These are phyloP conservation scores for Fusarium veterinarium DNA, from an alignment of 2,329 filamentous ascomycete genomes.

Conservation along the genomic window DNA sequence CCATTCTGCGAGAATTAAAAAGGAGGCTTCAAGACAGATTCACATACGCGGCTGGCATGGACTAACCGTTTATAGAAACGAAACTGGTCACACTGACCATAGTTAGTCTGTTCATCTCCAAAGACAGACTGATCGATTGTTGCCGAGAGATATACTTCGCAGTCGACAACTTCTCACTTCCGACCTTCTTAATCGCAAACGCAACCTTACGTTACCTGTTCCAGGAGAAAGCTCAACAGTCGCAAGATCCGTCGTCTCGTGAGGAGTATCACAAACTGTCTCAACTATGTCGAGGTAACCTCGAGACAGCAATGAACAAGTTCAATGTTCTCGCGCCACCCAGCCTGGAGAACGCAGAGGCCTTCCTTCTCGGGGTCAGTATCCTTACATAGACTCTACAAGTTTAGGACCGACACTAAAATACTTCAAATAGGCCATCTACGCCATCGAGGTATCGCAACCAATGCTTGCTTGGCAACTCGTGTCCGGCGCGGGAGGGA, in stretches of 20 bases:
- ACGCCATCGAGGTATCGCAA: background rate
- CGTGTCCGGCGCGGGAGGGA: background rate
- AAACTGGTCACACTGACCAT: background rate
- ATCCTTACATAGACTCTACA: no score
- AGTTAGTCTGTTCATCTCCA: background rate
- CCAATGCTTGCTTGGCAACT: background rate
- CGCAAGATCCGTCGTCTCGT: background rate
- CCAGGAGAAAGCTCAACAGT: accelerated
- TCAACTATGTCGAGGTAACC: background rate
- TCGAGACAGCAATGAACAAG: background rate
- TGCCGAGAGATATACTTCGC: background rate
- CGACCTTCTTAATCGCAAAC: background rate
- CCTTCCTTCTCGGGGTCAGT: background rate
- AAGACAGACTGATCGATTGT: background rate
- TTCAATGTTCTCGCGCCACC: background rate
- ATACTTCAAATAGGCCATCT: background rate
- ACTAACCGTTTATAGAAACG: background rate
- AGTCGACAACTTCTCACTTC: background rate
- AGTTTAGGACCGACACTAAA: background rate
- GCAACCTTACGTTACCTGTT: background rate
- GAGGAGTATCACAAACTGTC: background rate
- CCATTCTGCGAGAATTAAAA: background rate
- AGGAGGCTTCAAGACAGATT: no score
- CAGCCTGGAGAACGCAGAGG: background rate
- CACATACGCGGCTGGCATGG: no score